phyloP scores from a whole-genome alignment of 176 grass and related monocot species.

The Canna indica region DNA sequence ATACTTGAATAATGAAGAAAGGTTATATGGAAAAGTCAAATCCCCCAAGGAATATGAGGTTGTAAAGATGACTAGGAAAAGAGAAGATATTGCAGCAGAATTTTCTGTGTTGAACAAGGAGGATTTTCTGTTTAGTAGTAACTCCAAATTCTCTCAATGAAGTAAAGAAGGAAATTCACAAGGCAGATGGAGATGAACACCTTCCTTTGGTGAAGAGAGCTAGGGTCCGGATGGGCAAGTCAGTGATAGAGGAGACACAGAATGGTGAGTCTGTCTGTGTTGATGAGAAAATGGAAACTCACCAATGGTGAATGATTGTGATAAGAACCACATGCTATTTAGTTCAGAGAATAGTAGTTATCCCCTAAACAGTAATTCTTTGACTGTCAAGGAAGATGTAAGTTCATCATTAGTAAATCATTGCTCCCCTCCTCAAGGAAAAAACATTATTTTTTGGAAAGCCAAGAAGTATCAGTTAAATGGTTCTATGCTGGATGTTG shows the following conservation, averaged over 20 bases:
- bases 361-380: constrained; percentile 3
- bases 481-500: constrained; percentile 41
- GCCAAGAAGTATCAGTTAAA: constrained; percentile 31
- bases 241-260: constrained; percentile 22
- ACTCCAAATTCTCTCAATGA: constrained; percentile 49
- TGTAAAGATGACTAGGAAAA: constrained; percentile 57
- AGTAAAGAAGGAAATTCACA: constrained; percentile 26
- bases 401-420: constrained; percentile 29
- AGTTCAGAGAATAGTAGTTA: constrained; percentile 25
- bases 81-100: constrained; percentile 24
- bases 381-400: constrained; percentile 19
- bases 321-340: constrained; percentile 7
- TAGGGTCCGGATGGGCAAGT: constrained; percentile 77
- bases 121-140: constrained; percentile 26
- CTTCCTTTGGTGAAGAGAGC: constrained; percentile 97
- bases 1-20: constrained; percentile 35
- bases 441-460: constrained; percentile 26
- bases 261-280: constrained; percentile 27
- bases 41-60: constrained; percentile 29
- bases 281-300: constrained; percentile 22
- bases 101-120: constrained; percentile 19
- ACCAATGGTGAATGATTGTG: constrained; percentile 27
- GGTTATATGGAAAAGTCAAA: constrained; percentile 35
- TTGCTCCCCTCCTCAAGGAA: constrained; percentile 21
- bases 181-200: constrained; percentile 82